Evolutionary conservation across 2,329 filamentous ascomycete genomes (phyloP).

Genomic region (Calonectria multiphialidica): DNA sequence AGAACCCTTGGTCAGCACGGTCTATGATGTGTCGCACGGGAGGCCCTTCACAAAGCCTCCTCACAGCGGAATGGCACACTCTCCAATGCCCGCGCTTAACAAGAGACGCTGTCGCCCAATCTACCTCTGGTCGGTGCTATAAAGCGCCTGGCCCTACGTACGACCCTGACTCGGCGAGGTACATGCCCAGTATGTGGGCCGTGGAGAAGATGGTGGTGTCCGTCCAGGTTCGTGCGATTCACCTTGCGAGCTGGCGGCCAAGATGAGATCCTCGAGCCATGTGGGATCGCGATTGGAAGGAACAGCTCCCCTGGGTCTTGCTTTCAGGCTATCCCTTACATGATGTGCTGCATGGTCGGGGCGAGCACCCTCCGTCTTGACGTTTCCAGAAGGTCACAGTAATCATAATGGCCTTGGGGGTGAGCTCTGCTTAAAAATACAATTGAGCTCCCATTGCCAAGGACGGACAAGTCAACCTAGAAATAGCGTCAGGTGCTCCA

Average conservation of each 20-base stretch:
- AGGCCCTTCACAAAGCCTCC: conserved; percentile 13
- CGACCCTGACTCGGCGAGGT: neutral
- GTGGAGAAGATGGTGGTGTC: conserved; percentile 16
- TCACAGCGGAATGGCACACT: conserved; percentile 4
- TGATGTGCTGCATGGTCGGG: conserved; percentile 5
- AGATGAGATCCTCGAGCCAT: conserved; percentile 31
- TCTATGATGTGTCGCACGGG: conserved; percentile 29
- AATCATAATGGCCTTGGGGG: conserved; percentile 22
- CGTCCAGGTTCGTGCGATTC: conserved; percentile 19
- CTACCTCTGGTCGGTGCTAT: neutral
- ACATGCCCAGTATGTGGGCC: conserved; percentile 16
- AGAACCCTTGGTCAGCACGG: conserved; percentile 36
- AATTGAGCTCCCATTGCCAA: conserved; percentile 26
- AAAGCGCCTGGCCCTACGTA: conserved; percentile 1
- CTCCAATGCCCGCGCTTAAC: conserved; percentile 1
- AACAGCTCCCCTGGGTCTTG: conserved; percentile 20
- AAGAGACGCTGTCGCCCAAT: neutral
- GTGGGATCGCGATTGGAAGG: conserved; percentile 38
- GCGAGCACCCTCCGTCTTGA: conserved; percentile 13
- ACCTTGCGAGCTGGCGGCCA: conserved; percentile 2
- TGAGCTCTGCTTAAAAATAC: conserved; percentile 41
- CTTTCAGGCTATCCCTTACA: conserved; percentile 1
- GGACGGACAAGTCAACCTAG: conserved; percentile 23
- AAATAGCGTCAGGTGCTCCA: conserved; percentile 42
- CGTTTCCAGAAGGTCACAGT: conserved; percentile 6